Base-by-base conservation (phyloP, 1,139 yeast species). In the Kurtzmaniella quercitrusa region DNA sequence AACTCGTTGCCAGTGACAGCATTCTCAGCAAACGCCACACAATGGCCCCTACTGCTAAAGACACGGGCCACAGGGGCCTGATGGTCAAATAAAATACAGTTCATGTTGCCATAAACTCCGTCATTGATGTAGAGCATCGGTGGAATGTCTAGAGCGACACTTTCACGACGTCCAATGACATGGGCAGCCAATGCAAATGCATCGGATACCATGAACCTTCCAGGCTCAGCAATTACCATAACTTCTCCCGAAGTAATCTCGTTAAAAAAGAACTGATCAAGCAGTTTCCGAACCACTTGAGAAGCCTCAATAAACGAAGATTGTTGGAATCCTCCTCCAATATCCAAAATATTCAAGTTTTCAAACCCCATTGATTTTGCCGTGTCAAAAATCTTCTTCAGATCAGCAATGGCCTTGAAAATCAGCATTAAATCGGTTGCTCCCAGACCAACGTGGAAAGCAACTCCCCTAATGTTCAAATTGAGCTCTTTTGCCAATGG, bases 371-470 rank as follows among this genome's bases (percentile, higher is more conserved):
- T 49, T 5, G 51, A 44, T 16, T 61, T 57, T 3, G 82, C 93
- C 45, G 65, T 60, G 50, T 84, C 85, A 61, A 91, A 91, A n/a
- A 91, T 79, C 7, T 54, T 48, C 45, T 81, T 77, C 2, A 96
- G 79, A 57, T 90, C 95, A 47, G 68, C 63, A 40, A 89, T 78
- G 0, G 98, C 96, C 51, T 78, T 79, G 48, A 71, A 73, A 53
- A 88, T 77, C 9, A 94, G 77, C 40, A 69, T 65, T 48, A 83
- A 77, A 59, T 89, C 95, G 46, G 79, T 79, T 21, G 96, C 94
- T 39, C 98, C 98, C 2, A 96, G 86, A 1, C 98, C 98, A 47
- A 91, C 90, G 62, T 93, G 98, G 77, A 93, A 93, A 8, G 96
- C 91, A 36, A 90, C 93, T 39, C 98, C 98, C 24, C 70, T 79